Evolutionary conservation across 2,329 filamentous ascomycete species (phyloP), one percentile per base, ranked within the genome.

Genomic region (Blastomyces silverae): DNA sequence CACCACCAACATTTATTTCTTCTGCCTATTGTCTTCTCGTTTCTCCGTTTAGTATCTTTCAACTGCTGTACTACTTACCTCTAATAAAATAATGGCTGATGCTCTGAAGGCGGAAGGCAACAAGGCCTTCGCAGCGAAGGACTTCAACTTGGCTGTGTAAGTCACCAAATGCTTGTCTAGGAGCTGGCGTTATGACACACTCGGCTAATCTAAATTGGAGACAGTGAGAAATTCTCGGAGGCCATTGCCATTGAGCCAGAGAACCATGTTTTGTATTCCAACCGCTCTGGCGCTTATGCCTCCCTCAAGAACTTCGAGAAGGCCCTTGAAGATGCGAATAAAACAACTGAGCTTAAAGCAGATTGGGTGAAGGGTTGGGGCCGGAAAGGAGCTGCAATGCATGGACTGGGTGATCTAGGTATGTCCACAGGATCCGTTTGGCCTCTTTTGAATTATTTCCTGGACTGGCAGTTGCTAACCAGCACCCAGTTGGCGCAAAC

Each of bases 281-380:
- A 99, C 81, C 88, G 94, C 71, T 97, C 94, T 39, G 94, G 85
- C 66, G 84, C 86, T 59, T 87, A 96, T 74, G 91, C 93, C 56
- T 97, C 94, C 63, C 89, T 96, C 79, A 91, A 88, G 77, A 87
- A 97, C 66, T 99, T 90, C 83, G 82, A 89, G 68, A 85, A 89
- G 70, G 94, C 94, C 25, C 81, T 97, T 34, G 84, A 89, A 68
- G 94, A 99, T 83, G 94, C 94, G 65, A 88, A 88, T 75, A 97
- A 97, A 84, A 94, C 91, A 2, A 95, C 89, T 64, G 86, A 96
- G 79, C 82, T 99, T 77, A 97, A 99, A 83, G 89, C 93, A 15
- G 94, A 97, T 82, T 99, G 94, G 94, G 87, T 91, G 66, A 97
- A 97, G 81, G 94, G 94, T 70, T 97, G 91, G 89, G 89, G 90